Percentiles rank a stretch among this genome's conserved stretches.
Evolutionary conservation across 768 basidiomycete genomes (phyloP).

Genomic region (Trametopsis cervina): DNA sequence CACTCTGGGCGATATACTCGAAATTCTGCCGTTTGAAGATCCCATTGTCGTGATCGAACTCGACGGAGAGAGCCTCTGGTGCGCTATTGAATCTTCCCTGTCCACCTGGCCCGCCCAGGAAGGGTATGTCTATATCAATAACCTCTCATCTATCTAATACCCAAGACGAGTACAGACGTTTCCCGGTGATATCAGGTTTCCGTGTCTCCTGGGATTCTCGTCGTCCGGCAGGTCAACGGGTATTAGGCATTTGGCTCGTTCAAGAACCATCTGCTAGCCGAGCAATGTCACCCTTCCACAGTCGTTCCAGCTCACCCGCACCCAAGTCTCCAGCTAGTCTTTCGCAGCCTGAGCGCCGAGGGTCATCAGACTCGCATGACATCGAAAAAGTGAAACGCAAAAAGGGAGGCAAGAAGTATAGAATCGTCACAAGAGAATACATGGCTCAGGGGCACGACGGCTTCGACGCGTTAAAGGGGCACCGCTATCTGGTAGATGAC

Average conservation of each 20-base stretch:
- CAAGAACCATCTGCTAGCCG: constrained; percentile 26
- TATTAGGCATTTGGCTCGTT: constrained; percentile 62
- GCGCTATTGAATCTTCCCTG: constrained; percentile 65
- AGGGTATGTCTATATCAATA: constrained; percentile 43
- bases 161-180: too few relatives aligned
- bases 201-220: constrained; percentile 85
- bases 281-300: constrained; percentile 14
- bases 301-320: constrained; percentile 15
- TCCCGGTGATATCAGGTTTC: constrained; percentile 82
- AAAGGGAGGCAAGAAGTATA: constrained; percentile 54
- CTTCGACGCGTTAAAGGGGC: constrained; percentile 58
- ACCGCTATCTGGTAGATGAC: constrained; percentile 69
- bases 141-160: background rate
- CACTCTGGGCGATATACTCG: constrained; percentile 80
- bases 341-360: constrained; percentile 5
- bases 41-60: constrained; percentile 76
- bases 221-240: constrained; percentile 59
- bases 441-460: constrained; percentile 84
- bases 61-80: constrained; percentile 75
- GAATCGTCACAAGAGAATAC: constrained; percentile 81
- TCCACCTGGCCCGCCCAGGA: constrained; percentile 85
- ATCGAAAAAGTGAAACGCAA: constrained; percentile 47
- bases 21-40: constrained; percentile 87
- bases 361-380: constrained; percentile 27
- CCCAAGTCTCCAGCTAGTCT: constrained; percentile 17